These are phyloP conservation scores for Aspergillus clavatus DNA, from an alignment of 2,329 filamentous ascomycete genomes.

Conservation along the genomic window DNA sequence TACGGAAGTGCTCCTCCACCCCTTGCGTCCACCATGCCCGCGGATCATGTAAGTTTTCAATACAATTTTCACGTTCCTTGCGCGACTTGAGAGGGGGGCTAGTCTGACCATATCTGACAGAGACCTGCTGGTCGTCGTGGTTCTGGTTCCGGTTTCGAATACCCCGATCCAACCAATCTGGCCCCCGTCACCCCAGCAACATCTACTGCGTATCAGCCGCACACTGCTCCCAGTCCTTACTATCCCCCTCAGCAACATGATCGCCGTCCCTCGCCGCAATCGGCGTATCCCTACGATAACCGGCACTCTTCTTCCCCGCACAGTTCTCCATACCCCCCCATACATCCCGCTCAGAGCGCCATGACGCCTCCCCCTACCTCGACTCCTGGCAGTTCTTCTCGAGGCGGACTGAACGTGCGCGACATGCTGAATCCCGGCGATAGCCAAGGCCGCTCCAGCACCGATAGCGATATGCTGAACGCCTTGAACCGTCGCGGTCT, in stretches of 20 bases:
- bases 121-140: slow-evolving; percentile 40
- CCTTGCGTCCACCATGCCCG: slow-evolving; percentile 36
- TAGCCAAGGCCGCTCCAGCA: slow-evolving; percentile 39
- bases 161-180: slow-evolving; percentile 45
- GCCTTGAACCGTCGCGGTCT: slow-evolving; percentile 41
- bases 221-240: slow-evolving; percentile 35
- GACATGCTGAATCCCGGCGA: slow-evolving; percentile 46
- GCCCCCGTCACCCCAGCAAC: slow-evolving; percentile 45
- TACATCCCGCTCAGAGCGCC: slow-evolving; percentile 28
- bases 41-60: slow-evolving; percentile 46
- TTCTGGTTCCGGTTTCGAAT: slow-evolving; percentile 42
- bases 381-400: slow-evolving; percentile 28
- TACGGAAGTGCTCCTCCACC: slow-evolving; percentile 33
- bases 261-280: slow-evolving; percentile 43
- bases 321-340: slow-evolving; percentile 35
- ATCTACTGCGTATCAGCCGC: slow-evolving; percentile 41
- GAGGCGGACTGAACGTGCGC: slow-evolving; percentile 45
- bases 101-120: slow-evolving; percentile 20
- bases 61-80: slow-evolving; percentile 14
- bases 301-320: slow-evolving; percentile 42
- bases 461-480: slow-evolving; percentile 49
- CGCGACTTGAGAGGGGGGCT: slow-evolving; percentile 8
- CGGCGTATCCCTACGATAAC: slow-evolving; percentile 40
- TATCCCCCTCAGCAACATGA: slow-evolving; percentile 35
- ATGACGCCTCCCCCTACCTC: slow-evolving; percentile 30